Conservation (phyloP, 2,329 filamentous ascomycete genomes). For the Aspergillus piperis region DNA sequence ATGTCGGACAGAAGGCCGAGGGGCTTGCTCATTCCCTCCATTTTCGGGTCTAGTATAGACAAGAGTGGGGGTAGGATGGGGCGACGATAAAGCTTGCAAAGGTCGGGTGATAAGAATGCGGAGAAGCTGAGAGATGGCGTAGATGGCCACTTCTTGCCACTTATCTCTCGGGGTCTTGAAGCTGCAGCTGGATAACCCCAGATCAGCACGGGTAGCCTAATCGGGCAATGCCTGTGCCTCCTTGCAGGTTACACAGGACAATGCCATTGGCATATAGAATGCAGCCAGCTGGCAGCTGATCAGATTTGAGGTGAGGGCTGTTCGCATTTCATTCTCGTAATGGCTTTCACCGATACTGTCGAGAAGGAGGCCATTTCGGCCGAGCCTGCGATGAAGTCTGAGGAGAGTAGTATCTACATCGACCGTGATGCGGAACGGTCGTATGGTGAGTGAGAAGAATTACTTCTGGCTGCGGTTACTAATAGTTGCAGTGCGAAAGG, state of each 20-base stretch:
- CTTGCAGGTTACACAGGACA: constrained; percentile 19
- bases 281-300: background rate
- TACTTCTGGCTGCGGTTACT: background rate
- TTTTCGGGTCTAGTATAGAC: background rate
- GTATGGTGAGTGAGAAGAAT: constrained; percentile 30
- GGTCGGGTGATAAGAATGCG: background rate
- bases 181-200: background rate
- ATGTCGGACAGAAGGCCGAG: constrained; percentile 15
- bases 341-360: background rate
- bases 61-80: constrained; percentile 14
- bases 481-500: constrained; percentile 30
- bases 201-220: background rate
- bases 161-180: background rate
- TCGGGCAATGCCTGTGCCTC: background rate
- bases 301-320: background rate
- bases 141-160: background rate
- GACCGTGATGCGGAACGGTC: constrained; percentile 35
- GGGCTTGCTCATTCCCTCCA: background rate
- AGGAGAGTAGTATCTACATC: constrained; percentile 28
- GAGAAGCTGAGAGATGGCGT: background rate
- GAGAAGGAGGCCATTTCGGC: constrained; percentile 6
- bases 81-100: constrained; percentile 11
- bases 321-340: background rate
- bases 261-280: constrained; percentile 10
- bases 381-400: constrained; percentile 24